phyloP scores from a whole-genome alignment of 2,329 filamentous ascomycete genomes.

The Colletotrichum sp. region DNA sequence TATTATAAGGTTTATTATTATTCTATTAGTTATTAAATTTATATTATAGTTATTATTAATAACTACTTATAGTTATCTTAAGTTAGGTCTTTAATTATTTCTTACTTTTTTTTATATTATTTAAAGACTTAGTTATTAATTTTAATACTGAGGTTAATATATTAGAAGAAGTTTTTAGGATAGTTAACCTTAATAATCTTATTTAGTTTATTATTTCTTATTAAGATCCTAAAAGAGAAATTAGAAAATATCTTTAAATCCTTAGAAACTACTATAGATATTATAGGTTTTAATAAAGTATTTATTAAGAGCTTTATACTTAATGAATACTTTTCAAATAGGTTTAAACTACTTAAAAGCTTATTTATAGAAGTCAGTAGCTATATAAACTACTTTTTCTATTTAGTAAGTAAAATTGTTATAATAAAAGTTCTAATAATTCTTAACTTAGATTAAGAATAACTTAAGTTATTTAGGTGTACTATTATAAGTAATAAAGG shows the following conservation, averaged over 20 bases:
- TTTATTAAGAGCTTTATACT: neutral
- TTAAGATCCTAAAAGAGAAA: fast-evolving
- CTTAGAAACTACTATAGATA: neutral
- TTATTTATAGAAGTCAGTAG: neutral
- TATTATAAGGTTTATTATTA: too few relatives aligned
- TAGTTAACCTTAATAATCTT: too few relatives aligned
- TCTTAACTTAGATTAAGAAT: neutral
- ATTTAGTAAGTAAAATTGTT: neutral
- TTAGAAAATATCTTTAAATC: neutral
- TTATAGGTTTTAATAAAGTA: neutral
- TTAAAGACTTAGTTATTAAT: too few relatives aligned
- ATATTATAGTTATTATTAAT: too few relatives aligned
- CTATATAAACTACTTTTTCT: neutral
- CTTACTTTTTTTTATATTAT: too few relatives aligned
- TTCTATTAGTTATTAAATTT: too few relatives aligned
- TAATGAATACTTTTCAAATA: neutral
- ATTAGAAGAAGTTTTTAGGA: fast-evolving
- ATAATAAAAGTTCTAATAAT: neutral
- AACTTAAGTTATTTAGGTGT: fast-evolving
- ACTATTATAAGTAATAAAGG: neutral
- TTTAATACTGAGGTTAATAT: too few relatives aligned
- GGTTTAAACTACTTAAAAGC: neutral
- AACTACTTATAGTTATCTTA: too few relatives aligned
- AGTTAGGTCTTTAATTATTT: too few relatives aligned
- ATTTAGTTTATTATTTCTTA: neutral